A percentile compares a stretch with the other conserved stretches of the same genome.
Evolutionary conservation across 2,329 filamentous ascomycete species (phyloP).

Genomic region (Dothideomycetes sp.): DNA sequence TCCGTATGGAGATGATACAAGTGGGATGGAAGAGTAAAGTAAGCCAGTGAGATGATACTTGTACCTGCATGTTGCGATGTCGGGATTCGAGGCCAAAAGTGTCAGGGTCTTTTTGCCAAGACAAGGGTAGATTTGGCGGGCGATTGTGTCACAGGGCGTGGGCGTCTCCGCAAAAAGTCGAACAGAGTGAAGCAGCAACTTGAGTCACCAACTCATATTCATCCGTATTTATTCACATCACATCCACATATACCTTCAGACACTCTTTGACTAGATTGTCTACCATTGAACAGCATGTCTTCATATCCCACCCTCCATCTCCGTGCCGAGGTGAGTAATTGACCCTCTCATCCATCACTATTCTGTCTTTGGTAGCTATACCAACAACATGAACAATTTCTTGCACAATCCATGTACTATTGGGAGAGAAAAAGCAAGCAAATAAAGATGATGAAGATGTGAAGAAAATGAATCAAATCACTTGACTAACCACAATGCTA

Average conservation of each 20-base stretch:
- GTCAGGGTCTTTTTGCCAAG: background rate
- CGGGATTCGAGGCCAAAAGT: too few species aligned
- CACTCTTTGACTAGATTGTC: background rate
- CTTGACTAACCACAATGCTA: background rate
- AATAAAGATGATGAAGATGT: too few species aligned
- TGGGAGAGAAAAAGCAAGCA: too few species aligned
- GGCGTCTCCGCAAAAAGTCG: background rate
- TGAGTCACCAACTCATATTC: background rate
- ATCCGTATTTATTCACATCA: background rate
- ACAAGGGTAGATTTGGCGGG: too few species aligned
- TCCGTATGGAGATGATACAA: too few species aligned
- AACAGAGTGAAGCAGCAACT: background rate
- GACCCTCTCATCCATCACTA: background rate
- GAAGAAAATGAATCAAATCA: background rate
- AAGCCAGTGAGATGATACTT: background rate
- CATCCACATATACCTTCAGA: background rate
- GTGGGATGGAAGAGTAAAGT: too few species aligned
- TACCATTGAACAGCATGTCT: background rate
- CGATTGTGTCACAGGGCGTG: too few species aligned
- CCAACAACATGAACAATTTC: too few species aligned
- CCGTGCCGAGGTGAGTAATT: constrained; percentile 9
- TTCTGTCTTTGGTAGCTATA: background rate
- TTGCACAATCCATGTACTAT: too few species aligned
- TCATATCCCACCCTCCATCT: constrained; percentile 12
- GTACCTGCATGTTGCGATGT: background rate